These are phyloP conservation scores for Coemansia sp. DNA, from an alignment of 192 early-diverging fungal genomes.

Conservation along the genomic window DNA sequence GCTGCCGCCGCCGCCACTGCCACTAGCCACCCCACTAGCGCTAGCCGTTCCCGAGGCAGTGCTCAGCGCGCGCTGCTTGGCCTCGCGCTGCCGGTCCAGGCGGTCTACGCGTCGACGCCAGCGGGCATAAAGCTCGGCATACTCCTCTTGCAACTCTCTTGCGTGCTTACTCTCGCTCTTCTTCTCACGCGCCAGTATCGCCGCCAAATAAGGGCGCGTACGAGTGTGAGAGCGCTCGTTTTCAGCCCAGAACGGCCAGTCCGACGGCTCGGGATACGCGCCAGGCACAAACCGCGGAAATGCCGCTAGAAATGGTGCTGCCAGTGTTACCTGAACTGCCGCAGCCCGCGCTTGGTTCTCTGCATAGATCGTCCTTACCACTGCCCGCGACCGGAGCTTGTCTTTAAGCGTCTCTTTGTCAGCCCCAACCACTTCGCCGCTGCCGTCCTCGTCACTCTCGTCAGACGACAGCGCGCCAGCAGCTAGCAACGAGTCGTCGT, in stretches of 20 bases:
- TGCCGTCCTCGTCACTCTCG: neutral
- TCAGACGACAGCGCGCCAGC: neutral
- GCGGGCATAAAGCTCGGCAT: conserved; percentile 37
- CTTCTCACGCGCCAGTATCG: conserved; percentile 23
- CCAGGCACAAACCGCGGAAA: conserved; percentile 44
- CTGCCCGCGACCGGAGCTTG: conserved; percentile 6
- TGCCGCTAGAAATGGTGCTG: conserved; percentile 26
- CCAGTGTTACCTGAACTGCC: conserved; percentile 19
- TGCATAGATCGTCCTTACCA: conserved; percentile 22
- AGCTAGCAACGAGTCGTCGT: neutral
- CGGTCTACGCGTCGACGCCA: conserved; percentile 47
- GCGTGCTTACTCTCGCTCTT: conserved; percentile 14
- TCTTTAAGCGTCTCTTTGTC: neutral
- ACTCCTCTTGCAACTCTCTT: conserved; percentile 36
- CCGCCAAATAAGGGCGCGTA: conserved; percentile 23
- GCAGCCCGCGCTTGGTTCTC: conserved; percentile 43
- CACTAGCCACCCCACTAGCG: neutral
- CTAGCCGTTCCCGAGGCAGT: conserved; percentile 1
- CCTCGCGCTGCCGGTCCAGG: conserved; percentile 48
- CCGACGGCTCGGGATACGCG: conserved; percentile 20
- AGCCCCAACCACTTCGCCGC: neutral
- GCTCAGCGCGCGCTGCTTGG: conserved; percentile 20
- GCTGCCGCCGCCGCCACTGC: conserved; percentile 3
- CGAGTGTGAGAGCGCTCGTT: conserved; percentile 23
- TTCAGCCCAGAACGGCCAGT: conserved; percentile 52